Percentiles rank a stretch among this genome's conserved stretches.
These are phyloP conservation scores for Suillus fuscotomentosus DNA, from an alignment of 768 basidiomycete genomes.

Conservation along the genomic window DNA sequence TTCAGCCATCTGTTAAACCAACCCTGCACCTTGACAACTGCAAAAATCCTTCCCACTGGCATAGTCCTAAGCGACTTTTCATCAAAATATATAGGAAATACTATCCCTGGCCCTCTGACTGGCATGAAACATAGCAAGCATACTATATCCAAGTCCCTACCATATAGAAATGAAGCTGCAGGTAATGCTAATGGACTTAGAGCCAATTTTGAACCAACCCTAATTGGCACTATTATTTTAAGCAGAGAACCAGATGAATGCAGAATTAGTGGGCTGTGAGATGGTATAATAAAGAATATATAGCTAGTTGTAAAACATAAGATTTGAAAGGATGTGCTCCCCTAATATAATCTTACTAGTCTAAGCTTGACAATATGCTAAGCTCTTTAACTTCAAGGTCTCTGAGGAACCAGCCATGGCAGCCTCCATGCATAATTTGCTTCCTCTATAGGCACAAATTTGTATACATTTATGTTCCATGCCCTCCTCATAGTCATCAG, in stretches of 20 bases:
- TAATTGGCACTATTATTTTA: conserved; percentile 50
- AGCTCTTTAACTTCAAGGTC: conserved; percentile 73
- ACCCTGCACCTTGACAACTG: no score
- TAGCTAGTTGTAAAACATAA: conserved; percentile 55
- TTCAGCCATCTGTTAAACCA: no score
- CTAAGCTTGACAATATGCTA: conserved; percentile 70
- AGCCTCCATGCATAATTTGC: conserved; percentile 56
- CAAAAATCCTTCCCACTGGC: no score
- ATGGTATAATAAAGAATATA: conserved; percentile 81
- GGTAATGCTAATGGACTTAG: conserved; percentile 48
- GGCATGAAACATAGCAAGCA: no score
- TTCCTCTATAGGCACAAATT: conserved; percentile 50
- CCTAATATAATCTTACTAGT: conserved; percentile 60
- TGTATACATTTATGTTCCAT: conserved; percentile 88
- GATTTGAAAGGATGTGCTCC: conserved; percentile 5
- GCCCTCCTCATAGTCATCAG: conserved; percentile 93
- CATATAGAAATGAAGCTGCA: conserved; percentile 35
- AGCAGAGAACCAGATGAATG: conserved; percentile 60
- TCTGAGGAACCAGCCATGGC: conserved; percentile 56
- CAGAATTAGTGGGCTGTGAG: conserved; percentile 81
- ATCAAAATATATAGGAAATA: no score
- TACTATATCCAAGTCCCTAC: no score
- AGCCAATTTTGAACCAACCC: conserved; percentile 45
- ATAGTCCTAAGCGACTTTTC: no score
- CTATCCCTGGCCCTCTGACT: no score